Conservation (phyloP, 2,329 filamentous ascomycete species). For the Aureobasidium sp. region DNA sequence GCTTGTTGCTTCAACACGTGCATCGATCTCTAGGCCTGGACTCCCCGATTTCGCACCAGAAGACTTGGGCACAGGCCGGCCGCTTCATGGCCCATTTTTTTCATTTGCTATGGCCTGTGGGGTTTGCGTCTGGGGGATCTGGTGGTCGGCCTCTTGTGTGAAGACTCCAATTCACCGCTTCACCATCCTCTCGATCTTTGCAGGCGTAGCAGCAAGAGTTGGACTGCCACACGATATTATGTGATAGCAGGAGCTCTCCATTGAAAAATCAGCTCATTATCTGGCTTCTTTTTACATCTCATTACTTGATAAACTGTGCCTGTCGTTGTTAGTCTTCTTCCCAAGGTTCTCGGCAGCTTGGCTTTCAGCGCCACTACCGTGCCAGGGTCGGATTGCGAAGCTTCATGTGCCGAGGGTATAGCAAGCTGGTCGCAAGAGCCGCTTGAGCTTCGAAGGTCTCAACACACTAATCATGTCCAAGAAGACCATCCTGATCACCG, state of each 20-base stretch:
- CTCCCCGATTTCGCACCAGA: background rate
- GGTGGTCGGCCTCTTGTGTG: background rate
- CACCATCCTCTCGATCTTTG: no score
- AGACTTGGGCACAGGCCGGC: background rate
- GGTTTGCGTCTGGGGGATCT: constrained; percentile 5
- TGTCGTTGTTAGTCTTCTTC: background rate
- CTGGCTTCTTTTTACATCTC: background rate
- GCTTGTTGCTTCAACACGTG: background rate
- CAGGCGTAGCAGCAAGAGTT: background rate
- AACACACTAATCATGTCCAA: background rate
- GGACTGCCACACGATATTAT: background rate
- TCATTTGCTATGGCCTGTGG: background rate
- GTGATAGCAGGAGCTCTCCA: background rate
- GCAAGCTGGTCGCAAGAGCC: background rate
- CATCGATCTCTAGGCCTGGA: background rate
- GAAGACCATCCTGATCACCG: constrained; percentile 32
- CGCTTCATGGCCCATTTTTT: background rate
- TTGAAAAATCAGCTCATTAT: background rate
- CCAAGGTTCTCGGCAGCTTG: constrained; percentile 11
- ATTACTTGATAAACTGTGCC: background rate
- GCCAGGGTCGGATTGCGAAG: background rate
- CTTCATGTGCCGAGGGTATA: background rate
- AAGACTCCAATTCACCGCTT: background rate
- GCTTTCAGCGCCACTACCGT: background rate
- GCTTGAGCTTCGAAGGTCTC: background rate